Conservation (phyloP, 2,329 filamentous ascomycete genomes). For the Epichloe hybrida region DNA sequence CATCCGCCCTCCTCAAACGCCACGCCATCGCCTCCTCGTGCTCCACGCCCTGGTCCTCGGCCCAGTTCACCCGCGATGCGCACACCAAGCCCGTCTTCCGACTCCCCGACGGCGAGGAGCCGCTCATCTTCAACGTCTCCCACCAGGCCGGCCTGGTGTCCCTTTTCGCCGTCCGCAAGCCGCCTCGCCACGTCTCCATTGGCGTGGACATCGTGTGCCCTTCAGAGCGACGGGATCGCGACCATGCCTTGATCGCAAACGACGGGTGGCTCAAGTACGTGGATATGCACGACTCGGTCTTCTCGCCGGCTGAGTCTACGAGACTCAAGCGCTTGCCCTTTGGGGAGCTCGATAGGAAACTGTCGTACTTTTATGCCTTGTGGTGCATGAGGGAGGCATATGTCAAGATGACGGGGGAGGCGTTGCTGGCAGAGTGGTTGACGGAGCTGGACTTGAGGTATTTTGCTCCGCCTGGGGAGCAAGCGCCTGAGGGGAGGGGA, state of each 20-base stretch:
- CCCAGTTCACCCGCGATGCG: conserved; percentile 41
- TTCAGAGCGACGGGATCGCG: conserved; percentile 51
- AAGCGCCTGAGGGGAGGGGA: conserved; percentile 4
- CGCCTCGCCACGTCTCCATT: conserved; percentile 30
- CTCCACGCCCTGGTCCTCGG: conserved; percentile 45
- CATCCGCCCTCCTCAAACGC: conserved; percentile 61
- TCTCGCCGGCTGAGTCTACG: conserved; percentile 46
- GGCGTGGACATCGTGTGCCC: conserved; percentile 69
- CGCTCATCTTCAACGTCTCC: conserved; percentile 59
- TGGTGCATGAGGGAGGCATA: conserved; percentile 74
- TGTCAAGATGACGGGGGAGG: conserved; percentile 72
- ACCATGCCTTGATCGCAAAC: conserved; percentile 38
- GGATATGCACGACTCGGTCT: conserved; percentile 58
- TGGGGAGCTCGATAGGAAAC: conserved; percentile 23
- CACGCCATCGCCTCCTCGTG: conserved; percentile 48
- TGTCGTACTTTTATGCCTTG: conserved; percentile 61
- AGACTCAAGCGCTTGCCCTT: conserved; percentile 41
- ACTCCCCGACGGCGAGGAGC: conserved; percentile 33
- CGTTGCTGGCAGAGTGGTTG: conserved; percentile 61
- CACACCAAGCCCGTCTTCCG: conserved; percentile 40
- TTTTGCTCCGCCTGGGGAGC: conserved; percentile 41
- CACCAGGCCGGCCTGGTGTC: conserved; percentile 67
- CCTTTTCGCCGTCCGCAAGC: conserved; percentile 39
- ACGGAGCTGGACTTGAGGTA: conserved; percentile 53
- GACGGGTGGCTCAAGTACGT: conserved; percentile 56